Conservation (phyloP, 371 early-diverging fungal genomes). For the Syncephalastrum contaminatum region DNA sequence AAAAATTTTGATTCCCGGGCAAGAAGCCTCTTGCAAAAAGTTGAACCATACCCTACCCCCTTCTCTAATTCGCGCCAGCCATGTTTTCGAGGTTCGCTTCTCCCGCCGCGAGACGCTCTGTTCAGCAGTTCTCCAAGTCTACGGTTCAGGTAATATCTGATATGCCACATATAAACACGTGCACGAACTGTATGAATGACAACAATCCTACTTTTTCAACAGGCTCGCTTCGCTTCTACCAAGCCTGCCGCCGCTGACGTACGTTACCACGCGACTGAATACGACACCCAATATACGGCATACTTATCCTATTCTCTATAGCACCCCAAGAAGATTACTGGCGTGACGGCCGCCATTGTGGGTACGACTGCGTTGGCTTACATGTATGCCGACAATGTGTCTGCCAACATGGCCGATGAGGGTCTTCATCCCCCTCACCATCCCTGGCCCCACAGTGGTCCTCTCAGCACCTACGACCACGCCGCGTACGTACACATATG, state of each 20-base stretch:
- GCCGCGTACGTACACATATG: slow-evolving; percentile 68
- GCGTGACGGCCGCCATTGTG: slow-evolving; percentile 59
- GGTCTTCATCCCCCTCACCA: slow-evolving; percentile 89
- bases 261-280: slow-evolving; percentile 12
- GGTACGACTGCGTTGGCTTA: slow-evolving; percentile 58
- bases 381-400: slow-evolving; percentile 50
- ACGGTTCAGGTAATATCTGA: slow-evolving; percentile 38
- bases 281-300: not conserved
- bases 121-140: slow-evolving; percentile 41
- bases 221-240: slow-evolving; percentile 52
- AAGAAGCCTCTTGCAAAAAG: too few species aligned
- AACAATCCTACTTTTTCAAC: slow-evolving; percentile 2
- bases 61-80: too few species aligned
- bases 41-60: too few species aligned
- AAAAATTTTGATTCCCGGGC: too few species aligned
- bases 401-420: slow-evolving; percentile 82
- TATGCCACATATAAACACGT: not conserved
- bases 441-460: slow-evolving; percentile 87
- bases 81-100: too few species aligned
- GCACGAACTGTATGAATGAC: not conserved
- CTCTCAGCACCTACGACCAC: slow-evolving; percentile 89
- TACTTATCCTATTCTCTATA: slow-evolving; percentile 11
- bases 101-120: slow-evolving; percentile 44
- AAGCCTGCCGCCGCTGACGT: slow-evolving; percentile 40
- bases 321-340: slow-evolving; percentile 46